These are phyloP conservation scores for Dunaliella primolecta DNA, from an alignment of 139 green algal genomes.

Conservation along the genomic window DNA sequence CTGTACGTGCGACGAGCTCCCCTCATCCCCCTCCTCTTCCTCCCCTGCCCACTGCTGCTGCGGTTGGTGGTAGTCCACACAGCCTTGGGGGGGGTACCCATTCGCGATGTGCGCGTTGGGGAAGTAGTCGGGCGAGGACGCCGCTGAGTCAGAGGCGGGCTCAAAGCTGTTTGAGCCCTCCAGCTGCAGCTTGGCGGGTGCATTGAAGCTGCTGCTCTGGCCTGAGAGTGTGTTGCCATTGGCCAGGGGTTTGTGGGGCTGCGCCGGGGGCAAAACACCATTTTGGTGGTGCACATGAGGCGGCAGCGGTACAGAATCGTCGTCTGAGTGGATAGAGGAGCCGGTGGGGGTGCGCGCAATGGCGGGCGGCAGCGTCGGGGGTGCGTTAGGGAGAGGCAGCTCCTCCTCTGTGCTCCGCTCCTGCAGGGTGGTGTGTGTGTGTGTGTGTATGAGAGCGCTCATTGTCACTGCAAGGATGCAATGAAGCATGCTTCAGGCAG, in stretches of 20 bases:
- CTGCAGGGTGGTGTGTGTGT: not conserved
- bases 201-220: not conserved
- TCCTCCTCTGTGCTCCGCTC: not conserved
- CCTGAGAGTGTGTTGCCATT: too few relatives aligned
- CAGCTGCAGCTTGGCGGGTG: not conserved
- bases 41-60: not conserved
- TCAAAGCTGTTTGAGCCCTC: not conserved
- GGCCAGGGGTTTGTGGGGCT: not conserved
- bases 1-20: constrained; percentile 18
- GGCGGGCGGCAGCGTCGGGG: not conserved
- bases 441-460: not conserved
- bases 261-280: not conserved
- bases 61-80: not conserved
- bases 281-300: not conserved
- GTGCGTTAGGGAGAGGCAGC: not conserved
- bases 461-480: too few relatives aligned
- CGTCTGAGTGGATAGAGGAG: not conserved
- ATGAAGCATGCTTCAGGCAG: too few relatives aligned
- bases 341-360: not conserved
- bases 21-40: not conserved
- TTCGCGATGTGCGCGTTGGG: not conserved
- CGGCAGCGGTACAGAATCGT: not conserved
- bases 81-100: not conserved
- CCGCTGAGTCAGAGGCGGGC: not conserved
- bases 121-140: not conserved